Evolutionary conservation across 139 green algal species (phyloP).

Genomic region (Mesostigma viride): DNA sequence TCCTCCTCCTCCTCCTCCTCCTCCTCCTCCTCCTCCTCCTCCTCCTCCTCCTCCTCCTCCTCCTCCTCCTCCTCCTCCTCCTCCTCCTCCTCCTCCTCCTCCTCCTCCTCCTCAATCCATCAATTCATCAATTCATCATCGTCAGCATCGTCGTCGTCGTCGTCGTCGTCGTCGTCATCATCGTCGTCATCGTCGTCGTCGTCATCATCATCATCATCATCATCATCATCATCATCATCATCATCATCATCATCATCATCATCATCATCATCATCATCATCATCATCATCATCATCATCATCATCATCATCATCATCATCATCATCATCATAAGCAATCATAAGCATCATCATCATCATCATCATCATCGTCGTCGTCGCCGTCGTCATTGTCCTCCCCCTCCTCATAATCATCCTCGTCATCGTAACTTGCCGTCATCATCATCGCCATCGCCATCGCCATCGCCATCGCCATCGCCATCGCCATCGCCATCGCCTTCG

Average conservation of each 20-base stretch:
- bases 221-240: slow-evolving; percentile 2
- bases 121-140: too few species aligned
- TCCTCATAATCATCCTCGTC: not conserved
- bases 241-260: slow-evolving; percentile 7
- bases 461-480: not conserved
- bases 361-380: slow-evolving; percentile 2
- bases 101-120: too few species aligned
- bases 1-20: too few species aligned
- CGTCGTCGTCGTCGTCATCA: too few species aligned
- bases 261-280: slow-evolving; percentile 2
- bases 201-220: not conserved
- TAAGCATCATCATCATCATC: not conserved
- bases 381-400: not conserved
- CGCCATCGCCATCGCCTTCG: not conserved
- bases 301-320: slow-evolving; percentile 6
- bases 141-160: too few species aligned
- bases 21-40: too few species aligned
- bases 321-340: slow-evolving; percentile 3
- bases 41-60: too few species aligned
- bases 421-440: not conserved
- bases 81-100: too few species aligned
- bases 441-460: not conserved
- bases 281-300: slow-evolving; percentile 6
- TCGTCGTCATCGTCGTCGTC: not conserved
- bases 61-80: too few species aligned